Conservation (phyloP, 208 protist genomes). For the Angomonas ambiguus region DNA sequence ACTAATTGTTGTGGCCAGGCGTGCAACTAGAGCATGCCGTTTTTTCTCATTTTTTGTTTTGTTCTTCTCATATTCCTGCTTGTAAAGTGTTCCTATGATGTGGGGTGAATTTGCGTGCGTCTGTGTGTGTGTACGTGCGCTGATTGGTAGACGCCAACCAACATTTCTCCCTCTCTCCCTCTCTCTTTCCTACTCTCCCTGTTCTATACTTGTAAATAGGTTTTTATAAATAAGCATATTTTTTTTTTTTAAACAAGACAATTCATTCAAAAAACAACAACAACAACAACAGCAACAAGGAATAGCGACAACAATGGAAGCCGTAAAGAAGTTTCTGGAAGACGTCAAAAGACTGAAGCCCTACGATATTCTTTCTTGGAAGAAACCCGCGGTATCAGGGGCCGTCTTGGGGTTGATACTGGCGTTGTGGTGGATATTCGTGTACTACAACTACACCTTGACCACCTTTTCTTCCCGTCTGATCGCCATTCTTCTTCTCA, state of each 20-base stretch:
- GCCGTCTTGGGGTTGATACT: constrained; percentile 32
- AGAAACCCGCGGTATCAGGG: constrained; percentile 52
- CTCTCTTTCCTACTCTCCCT: not conserved
- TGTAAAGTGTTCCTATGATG: constrained; percentile 10
- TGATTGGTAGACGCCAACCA: no score
- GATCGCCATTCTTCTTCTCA: constrained; percentile 32
- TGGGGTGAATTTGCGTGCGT: no score
- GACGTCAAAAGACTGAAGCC: constrained; percentile 25
- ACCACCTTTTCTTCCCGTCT: constrained; percentile 68
- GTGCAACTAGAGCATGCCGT: not conserved
- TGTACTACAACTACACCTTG: constrained; percentile 65
- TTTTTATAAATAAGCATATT: not conserved
- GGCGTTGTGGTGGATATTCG: constrained; percentile 49
- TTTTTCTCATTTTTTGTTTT: constrained; percentile 11
- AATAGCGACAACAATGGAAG: constrained; percentile 1
- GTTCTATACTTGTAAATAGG: not conserved
- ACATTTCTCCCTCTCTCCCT: not conserved
- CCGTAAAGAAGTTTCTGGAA: constrained; percentile 8
- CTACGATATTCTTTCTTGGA: constrained; percentile 63
- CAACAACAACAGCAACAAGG: no score
- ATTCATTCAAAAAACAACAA: no score
- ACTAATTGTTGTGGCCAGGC: not conserved
- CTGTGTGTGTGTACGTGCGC: no score
- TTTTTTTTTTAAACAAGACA: no score
- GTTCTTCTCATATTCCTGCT: constrained; percentile 13